Conservation (phyloP, 768 basidiomycete genomes). For the Kwoniella shandongensis region DNA sequence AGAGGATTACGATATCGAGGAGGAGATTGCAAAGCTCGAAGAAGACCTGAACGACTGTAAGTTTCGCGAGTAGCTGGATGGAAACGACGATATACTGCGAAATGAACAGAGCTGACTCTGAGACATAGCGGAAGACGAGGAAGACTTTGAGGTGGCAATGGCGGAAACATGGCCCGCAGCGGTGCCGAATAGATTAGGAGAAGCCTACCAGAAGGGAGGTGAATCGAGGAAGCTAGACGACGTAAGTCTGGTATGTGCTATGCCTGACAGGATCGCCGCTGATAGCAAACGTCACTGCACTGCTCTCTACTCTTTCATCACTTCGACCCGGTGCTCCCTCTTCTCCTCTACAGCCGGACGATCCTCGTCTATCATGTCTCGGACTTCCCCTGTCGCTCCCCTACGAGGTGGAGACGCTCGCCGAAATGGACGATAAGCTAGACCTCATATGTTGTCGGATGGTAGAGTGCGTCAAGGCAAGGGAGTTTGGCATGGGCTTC, state of each 20-base stretch:
- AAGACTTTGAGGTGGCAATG: constrained; percentile 30
- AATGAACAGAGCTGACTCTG: no score
- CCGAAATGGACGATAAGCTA: constrained; percentile 72
- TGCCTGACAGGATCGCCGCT: no score
- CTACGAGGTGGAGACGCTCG: constrained; percentile 72
- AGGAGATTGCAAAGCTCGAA: constrained; percentile 31
- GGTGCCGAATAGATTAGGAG: constrained; percentile 36
- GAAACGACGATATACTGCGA: no score
- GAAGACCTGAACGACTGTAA: constrained; percentile 9
- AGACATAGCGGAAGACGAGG: constrained; percentile 25
- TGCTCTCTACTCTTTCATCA: no score
- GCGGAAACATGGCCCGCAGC: constrained; percentile 36
- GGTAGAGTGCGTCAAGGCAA: constrained; percentile 71
- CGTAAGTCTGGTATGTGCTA: constrained; percentile 8
- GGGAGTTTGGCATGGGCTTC: constrained; percentile 78
- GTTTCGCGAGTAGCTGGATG: no score
- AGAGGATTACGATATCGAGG: constrained; percentile 38
- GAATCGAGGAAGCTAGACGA: constrained; percentile 11
- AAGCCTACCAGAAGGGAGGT: constrained; percentile 19
- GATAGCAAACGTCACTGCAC: no score
- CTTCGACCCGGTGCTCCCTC: no score
- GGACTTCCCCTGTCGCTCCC: constrained; percentile 58
- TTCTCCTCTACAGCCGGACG: constrained; percentile 29
- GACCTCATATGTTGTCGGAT: constrained; percentile 69
- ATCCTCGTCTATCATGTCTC: constrained; percentile 42